Conservation (phyloP, 192 early-diverging fungal genomes). For the Coemansia sp. region DNA sequence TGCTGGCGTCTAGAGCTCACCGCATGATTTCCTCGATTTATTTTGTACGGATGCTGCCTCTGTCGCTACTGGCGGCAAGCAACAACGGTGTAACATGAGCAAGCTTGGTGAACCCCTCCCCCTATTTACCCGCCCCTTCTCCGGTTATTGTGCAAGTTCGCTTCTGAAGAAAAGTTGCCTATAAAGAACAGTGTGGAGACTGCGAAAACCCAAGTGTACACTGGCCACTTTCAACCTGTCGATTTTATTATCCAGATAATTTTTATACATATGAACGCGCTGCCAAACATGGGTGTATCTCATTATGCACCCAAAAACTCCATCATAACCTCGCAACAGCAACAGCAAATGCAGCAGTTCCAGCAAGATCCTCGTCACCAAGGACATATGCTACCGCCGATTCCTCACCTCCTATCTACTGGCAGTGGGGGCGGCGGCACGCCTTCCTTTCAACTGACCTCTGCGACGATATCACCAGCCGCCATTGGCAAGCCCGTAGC, state of each 20-base stretch:
- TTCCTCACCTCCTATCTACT: conserved; percentile 3
- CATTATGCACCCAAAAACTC: neutral
- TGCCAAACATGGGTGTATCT: conserved; percentile 3
- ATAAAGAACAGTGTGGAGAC: conserved; percentile 10
- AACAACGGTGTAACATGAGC: conserved; percentile 4
- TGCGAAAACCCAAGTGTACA: neutral
- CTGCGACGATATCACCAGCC: neutral
- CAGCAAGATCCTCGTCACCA: neutral
- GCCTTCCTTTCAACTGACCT: neutral
- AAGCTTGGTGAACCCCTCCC: neutral
- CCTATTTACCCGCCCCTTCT: conserved; percentile 12
- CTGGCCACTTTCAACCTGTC: neutral
- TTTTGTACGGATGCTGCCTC: neutral
- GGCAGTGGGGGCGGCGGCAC: neutral
- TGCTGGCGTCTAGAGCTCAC: neutral
- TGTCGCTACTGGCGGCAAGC: conserved; percentile 8
- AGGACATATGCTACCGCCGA: neutral
- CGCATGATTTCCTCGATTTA: neutral
- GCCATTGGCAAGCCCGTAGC: neutral
- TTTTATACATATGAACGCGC: neutral
- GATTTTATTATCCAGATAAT: neutral
- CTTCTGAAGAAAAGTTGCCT: neutral
- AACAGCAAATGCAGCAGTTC: neutral
- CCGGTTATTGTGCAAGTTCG: neutral
- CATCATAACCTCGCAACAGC: neutral